Evolutionary conservation across 2,329 filamentous ascomycete genomes (phyloP).

Genomic region (Curvularia eragrostidis): DNA sequence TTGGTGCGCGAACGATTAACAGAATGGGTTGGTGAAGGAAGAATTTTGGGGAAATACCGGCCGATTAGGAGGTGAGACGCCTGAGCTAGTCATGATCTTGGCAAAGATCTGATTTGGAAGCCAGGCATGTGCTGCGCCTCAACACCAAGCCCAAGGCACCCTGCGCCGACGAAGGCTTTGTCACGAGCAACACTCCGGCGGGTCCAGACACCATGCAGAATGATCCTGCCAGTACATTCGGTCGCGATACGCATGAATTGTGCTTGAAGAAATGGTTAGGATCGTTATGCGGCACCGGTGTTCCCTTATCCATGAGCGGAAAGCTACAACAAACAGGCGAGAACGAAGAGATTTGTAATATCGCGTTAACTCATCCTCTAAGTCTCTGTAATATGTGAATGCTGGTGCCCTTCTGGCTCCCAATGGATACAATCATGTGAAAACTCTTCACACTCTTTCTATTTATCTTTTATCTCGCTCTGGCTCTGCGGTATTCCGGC

Average conservation of each 20-base stretch:
- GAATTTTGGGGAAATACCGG: slow-evolving; percentile 1
- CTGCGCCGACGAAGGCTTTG: neutral
- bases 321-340: neutral
- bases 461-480: neutral
- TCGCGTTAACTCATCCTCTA: too few species aligned
- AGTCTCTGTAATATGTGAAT: too few species aligned
- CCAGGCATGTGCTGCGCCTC: neutral
- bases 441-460: neutral
- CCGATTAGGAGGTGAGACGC: slow-evolving; percentile 4
- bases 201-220: neutral
- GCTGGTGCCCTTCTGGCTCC: neutral
- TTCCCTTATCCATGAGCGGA: neutral
- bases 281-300: neutral
- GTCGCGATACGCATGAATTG: neutral
- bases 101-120: neutral
- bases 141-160: neutral
- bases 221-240: neutral
- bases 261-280: neutral
- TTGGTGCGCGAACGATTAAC: slow-evolving; percentile 10
- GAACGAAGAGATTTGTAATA: neutral
- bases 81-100: slow-evolving; percentile 13
- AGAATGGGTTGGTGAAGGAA: slow-evolving; percentile 7
- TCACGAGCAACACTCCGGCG: neutral
- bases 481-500: neutral
- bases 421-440: neutral